Conservation (phyloP, 768 basidiomycete genomes). For the Pulveroboletus sp. region DNA sequence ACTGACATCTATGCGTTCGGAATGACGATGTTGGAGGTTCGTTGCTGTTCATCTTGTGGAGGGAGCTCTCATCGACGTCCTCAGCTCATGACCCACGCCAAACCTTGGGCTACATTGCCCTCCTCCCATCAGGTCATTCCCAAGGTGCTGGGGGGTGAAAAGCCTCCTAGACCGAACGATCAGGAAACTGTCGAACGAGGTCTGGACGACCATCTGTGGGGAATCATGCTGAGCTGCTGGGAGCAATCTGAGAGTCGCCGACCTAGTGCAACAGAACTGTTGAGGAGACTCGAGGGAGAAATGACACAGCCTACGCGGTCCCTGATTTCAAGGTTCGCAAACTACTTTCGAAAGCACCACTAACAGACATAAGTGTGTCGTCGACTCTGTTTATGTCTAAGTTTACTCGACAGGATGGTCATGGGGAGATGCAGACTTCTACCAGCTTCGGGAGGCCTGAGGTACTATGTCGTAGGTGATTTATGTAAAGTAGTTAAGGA, state of each 20-base stretch:
- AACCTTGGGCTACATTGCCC: not conserved
- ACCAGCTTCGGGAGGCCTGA: not conserved
- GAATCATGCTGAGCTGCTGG: not conserved
- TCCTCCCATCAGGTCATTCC: not conserved
- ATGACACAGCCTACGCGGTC: no score
- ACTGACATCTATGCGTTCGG: not conserved
- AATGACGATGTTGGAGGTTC: not conserved
- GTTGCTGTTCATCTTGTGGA: not conserved
- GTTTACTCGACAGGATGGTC: no score
- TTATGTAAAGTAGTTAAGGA: no score
- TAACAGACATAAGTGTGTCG: no score
- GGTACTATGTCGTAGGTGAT: not conserved
- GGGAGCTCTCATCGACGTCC: not conserved
- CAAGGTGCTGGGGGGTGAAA: not conserved
- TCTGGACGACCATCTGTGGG: not conserved
- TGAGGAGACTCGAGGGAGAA: not conserved
- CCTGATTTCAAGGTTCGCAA: no score
- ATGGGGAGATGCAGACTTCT: no score
- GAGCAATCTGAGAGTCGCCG: not conserved
- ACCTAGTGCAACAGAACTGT: not conserved
- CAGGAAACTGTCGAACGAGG: not conserved
- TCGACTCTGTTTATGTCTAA: no score
- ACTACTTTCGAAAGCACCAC: no score
- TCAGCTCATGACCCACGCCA: not conserved
- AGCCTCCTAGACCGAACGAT: not conserved